These are phyloP conservation scores for Russula brevipes DNA, from an alignment of 768 basidiomycete genomes.

Conservation along the genomic window DNA sequence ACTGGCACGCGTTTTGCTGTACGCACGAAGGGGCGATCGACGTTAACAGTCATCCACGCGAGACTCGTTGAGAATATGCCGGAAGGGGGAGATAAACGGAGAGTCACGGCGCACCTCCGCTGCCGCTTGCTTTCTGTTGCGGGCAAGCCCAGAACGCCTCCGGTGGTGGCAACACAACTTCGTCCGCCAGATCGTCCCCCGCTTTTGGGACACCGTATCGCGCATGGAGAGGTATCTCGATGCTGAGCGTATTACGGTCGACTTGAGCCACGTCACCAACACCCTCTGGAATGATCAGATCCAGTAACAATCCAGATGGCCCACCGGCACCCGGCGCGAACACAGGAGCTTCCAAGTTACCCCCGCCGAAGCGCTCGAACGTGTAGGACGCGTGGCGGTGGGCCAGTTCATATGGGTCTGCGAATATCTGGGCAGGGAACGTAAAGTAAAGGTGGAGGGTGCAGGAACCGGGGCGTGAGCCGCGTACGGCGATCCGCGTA, in stretches of 20 bases:
- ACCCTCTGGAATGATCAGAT: conserved; percentile 6
- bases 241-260: neutral
- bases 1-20: neutral
- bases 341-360: conserved; percentile 12
- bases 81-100: neutral
- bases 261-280: too few species aligned
- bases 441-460: conserved; percentile 10
- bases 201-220: conserved; percentile 11
- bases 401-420: conserved; percentile 9
- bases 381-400: conserved; percentile 4
- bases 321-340: neutral
- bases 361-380: conserved; percentile 19
- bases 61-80: neutral
- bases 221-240: conserved; percentile 13
- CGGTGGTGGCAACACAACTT: conserved; percentile 6
- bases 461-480: neutral
- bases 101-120: neutral
- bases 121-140: neutral
- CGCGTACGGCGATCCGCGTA: conserved; percentile 1
- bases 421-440: conserved; percentile 9
- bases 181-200: neutral
- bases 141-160: conserved; percentile 16
- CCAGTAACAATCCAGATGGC: conserved; percentile 7
- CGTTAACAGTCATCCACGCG: neutral
- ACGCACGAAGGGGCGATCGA: neutral